Base-by-base conservation (phyloP, 2,329 filamentous ascomycete genomes). In the Aspergillus brasiliensis region DNA sequence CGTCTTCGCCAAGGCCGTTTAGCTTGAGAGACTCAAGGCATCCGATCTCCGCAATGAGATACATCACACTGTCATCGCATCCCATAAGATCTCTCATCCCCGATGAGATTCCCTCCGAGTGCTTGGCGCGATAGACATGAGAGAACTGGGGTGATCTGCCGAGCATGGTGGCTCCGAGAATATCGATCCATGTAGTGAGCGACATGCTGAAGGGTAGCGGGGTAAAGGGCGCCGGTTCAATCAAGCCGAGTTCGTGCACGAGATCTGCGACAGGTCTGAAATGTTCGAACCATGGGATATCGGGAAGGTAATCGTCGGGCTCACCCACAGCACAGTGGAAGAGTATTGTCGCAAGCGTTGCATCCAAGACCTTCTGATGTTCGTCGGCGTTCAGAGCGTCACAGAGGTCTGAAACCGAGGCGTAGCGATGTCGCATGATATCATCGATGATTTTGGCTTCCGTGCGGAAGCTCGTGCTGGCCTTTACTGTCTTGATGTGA, bases 51-150 rank as follows among this genome's bases (percentile, higher is more conserved):
- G 92, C 96, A 74, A 98, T 96, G 69, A 98, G 83, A 76, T 97
- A 98, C 92, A 98, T 97, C 78, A 98, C 89, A 25, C 88, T 87
- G 77, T 98, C 94, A 64, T 98, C 93, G 76, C 94, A 98, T 67
- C 94, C 94, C 92, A 97, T 98, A 52, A 98, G 84, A 80, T 96
- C 92, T 55, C 89, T 88, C 34, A 98, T 84, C 10, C 94, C 94
- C 8, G 91, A 90, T 3, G 80, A 78, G 8, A 82, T 78, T 42
- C 81, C 78, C 49, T 75, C 80, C 55, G 96, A 85, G 75, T 96
- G 91, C 83, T 96, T 96, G 75, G 94, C 89, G 52, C 94, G 88
- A 79, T 98, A 98, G 13, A 90, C 91, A 79, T 97, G 91, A 8
- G 94, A 92, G 72, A 97, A 97, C 7, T 86, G 85, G 8, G 94